Evolutionary conservation across 78 protist genomes (phyloP), one percentile per base, ranked within the genome.

Genomic region (Polysphondylium violaceum): DNA sequence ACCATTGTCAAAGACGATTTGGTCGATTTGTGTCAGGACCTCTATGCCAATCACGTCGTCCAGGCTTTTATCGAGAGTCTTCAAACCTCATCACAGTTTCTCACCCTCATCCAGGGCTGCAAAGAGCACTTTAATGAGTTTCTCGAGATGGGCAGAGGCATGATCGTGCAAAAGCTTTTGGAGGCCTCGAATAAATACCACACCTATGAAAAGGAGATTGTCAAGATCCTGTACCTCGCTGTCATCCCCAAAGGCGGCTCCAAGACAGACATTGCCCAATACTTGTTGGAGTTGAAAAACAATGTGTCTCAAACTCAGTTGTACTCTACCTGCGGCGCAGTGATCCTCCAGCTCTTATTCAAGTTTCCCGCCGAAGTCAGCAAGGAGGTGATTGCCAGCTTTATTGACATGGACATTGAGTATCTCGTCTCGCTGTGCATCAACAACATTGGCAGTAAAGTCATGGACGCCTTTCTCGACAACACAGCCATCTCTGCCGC

Each of bases 301-400:
- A 78, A 78, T 78, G 59, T 50, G 8, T 35, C 65, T 12, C 19
- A 21, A 3, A 74, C 25, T 47, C 76, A 78, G 23, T 41, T 25
- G 76, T 78, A 51, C 65, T 78, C 88, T 11, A 58, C 72, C 7
- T 51, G 88, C 51, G 88, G 88, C 51, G 65, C 88, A 11, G 31
- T 40, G 17, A 78, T 78, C 3, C 33, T 78, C 2, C 88, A 78
- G 51, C 33, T 33, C 6, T 38, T 78, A 50, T 78, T 78, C 14
- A 59, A 41, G 23, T 65, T 78, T 31, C 25, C 73, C 29, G 35
- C 19, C 11, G 67, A 65, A 0, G 43, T 27, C 14, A 78, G 29
- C 9, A 25, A 36, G 38, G 35, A 1, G 35, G 59, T 71, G 8
- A 51, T 78, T 16, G 88, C 63, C 43, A 14, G 56, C 3, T 78